Evolutionary conservation across 140 eudicot genomes (phyloP), one percentile per base, ranked within the genome.

Genomic region (Senecio squalidus): DNA sequence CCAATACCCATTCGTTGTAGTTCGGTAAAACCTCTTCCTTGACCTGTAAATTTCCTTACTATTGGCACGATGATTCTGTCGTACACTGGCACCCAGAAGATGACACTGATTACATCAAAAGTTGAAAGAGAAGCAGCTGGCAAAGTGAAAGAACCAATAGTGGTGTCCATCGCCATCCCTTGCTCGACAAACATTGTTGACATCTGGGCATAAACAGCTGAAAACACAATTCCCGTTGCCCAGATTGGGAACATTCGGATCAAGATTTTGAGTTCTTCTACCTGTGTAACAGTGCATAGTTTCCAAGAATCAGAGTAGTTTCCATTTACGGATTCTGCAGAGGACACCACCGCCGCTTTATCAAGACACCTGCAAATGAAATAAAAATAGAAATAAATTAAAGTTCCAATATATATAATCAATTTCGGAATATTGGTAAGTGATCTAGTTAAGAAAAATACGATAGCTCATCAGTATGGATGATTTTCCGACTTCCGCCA

Each of bases 1-100:
- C 95, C 94, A 8, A 87, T 83, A 20, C 95, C 95, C 85, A 87
- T 87, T 48, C 94, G 43, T 60, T 80, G 95, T 11, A 87, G 69
- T 48, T 87, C 95, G 0, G 82, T 71, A 70, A 83, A 78, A 0
- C 94, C 89, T 23, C 84, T 68, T 10, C 75, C 86, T 17, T 77
- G 56, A 9, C 88, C 86, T 0, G 89, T 86, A 60, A 77, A 52
- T 60, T 64, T 83, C 43, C 83, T 58, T 15, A 85, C 85, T 9
- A 75, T 30, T 1, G 95, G 95, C 34, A 83, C 89, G 11, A 86
- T 70, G 64, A 86, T 0, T 10, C 67, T 55, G 68, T 86, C 95
- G 27, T 86, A 86, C 13, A 83, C 76, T 0, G 93, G 93, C 22
- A 86, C 93, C 88, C 93, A 86, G 54, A 83, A 58, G 28, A 83